Conservation (phyloP, 139 green algal genomes). For the Penium margaritaceum region DNA sequence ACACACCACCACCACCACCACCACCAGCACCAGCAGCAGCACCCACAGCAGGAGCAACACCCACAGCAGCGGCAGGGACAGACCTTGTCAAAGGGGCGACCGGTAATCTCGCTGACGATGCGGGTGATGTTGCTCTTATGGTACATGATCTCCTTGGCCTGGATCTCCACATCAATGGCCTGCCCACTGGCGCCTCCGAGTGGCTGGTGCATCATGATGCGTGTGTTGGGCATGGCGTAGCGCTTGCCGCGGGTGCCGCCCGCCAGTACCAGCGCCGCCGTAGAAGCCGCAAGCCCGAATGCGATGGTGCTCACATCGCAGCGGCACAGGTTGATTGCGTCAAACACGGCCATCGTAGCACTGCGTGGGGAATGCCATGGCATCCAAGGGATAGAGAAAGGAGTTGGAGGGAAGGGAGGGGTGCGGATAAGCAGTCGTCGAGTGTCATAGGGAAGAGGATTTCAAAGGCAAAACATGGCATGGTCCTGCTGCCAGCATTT, state of each 20-base stretch:
- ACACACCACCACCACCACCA: too few species aligned
- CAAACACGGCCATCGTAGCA: slow-evolving; percentile 48
- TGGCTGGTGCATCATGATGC: slow-evolving; percentile 78
- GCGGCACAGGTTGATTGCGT: slow-evolving; percentile 79
- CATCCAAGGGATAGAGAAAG: too few species aligned
- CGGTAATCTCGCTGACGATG: slow-evolving; percentile 87
- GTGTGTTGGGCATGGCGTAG: slow-evolving; percentile 70
- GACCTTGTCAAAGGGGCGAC: slow-evolving; percentile 41
- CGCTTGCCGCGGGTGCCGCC: slow-evolving; percentile 78
- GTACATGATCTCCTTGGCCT: slow-evolving; percentile 97
- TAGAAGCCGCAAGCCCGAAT: slow-evolving; percentile 34
- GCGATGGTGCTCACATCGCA: slow-evolving; percentile 58
- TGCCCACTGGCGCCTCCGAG: slow-evolving; percentile 72
- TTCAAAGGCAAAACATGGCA: too few species aligned
- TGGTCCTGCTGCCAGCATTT: too few species aligned
- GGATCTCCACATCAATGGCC: slow-evolving; percentile 81
- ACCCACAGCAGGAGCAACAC: too few species aligned
- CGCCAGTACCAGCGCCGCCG: slow-evolving; percentile 52
- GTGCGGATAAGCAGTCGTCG: too few species aligned
- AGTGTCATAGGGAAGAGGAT: too few species aligned
- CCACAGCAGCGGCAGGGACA: too few species aligned
- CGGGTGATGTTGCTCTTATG: slow-evolving; percentile 95
- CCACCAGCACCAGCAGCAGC: too few species aligned
- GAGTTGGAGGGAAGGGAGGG: too few species aligned
- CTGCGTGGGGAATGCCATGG: too few species aligned